Conservation (phyloP, 177 flowering plant species). For the Vitis hybrid region DNA sequence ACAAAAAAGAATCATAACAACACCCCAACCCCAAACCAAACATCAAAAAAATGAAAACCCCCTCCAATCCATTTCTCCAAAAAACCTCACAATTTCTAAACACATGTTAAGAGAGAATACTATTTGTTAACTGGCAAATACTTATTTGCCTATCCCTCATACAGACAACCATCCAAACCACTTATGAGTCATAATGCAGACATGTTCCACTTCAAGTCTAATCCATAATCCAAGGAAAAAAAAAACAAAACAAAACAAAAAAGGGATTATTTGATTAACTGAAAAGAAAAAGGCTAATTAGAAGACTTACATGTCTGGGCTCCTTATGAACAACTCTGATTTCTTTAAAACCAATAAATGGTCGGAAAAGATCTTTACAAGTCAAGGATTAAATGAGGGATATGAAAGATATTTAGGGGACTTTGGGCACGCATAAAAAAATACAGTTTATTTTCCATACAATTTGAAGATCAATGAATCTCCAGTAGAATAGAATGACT, state of each 20-base stretch:
- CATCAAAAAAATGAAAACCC: neutral
- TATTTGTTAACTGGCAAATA: too few species aligned
- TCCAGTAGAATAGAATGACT: neutral
- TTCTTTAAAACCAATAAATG: conserved; percentile 55
- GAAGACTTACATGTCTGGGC: conserved; percentile 52
- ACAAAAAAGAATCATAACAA: neutral
- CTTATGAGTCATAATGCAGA: too few species aligned
- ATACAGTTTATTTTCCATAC: neutral
- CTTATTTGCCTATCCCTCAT: too few species aligned
- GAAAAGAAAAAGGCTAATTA: neutral
- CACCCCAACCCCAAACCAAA: neutral
- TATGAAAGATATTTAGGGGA: neutral
- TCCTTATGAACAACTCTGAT: conserved; percentile 57
- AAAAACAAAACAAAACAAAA: neutral
- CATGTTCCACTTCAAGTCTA: too few species aligned
- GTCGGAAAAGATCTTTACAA: conserved; percentile 53
- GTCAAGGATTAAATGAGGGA: conserved; percentile 28
- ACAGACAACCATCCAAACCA: too few species aligned
- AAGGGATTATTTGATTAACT: neutral
- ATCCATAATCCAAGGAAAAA: too few species aligned
- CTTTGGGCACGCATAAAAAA: neutral
- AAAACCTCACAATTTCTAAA: neutral
- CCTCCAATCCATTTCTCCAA: neutral
- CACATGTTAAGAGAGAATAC: too few species aligned
- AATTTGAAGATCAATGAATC: neutral